Evolutionary conservation across 2,329 filamentous ascomycete genomes (phyloP).

Genomic region (Claviceps sp.): DNA sequence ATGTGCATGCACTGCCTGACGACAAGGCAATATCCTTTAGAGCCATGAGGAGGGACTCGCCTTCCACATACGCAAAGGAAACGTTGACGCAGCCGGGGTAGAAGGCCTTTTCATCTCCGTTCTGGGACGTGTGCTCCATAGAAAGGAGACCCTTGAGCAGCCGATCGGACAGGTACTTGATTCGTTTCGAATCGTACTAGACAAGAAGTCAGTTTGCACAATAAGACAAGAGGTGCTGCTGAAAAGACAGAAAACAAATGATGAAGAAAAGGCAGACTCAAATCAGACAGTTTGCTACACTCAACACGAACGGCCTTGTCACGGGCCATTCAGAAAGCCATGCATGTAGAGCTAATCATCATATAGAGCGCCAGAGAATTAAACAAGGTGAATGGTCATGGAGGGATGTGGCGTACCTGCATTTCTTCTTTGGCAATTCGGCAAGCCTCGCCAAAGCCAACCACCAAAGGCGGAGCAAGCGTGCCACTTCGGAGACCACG

Average conservation of each 20-base stretch:
- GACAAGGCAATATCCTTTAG: slow-evolving; percentile 95
- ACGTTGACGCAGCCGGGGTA: slow-evolving; percentile 98
- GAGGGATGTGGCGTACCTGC: slow-evolving; percentile 49
- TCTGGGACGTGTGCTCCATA: slow-evolving; percentile 85
- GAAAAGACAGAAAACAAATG: too few relatives aligned
- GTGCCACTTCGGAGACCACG: slow-evolving; percentile 90
- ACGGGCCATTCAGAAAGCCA: slow-evolving; percentile 73
- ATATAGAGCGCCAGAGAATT: slow-evolving; percentile 20
- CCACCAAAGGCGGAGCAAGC: slow-evolving; percentile 73
- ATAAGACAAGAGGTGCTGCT: neutral
- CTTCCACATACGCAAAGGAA: slow-evolving; percentile 96
- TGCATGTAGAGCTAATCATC: slow-evolving; percentile 83
- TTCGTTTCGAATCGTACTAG: slow-evolving; percentile 87
- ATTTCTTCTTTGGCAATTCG: slow-evolving; percentile 84
- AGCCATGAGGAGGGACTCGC: slow-evolving; percentile 95
- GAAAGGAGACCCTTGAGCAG: slow-evolving; percentile 70
- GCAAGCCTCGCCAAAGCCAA: slow-evolving; percentile 92
- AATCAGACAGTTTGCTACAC: slow-evolving; percentile 55
- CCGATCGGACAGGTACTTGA: slow-evolving; percentile 70
- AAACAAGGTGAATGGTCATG: neutral
- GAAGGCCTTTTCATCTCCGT: slow-evolving; percentile 70
- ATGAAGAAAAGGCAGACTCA: slow-evolving; percentile 1
- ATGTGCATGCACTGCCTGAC: slow-evolving; percentile 93
- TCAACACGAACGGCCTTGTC: slow-evolving; percentile 46
- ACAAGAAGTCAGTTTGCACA: slow-evolving; percentile 11